phyloP scores from a whole-genome alignment of 192 early-diverging fungal species.

The Chytriomyces hyalinus region DNA sequence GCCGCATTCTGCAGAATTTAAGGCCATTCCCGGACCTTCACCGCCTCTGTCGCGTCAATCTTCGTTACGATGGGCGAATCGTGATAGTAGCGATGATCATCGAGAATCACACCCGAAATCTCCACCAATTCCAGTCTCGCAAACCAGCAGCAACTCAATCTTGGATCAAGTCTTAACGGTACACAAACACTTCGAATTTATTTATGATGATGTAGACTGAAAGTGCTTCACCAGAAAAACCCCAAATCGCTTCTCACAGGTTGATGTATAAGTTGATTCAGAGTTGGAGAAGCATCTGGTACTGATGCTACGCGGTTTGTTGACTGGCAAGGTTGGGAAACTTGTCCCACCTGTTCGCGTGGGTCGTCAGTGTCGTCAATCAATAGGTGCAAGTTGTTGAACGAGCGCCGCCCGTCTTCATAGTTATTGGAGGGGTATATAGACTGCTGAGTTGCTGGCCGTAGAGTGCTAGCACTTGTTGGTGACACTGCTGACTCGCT shows the following conservation, averaged over 20 bases:
- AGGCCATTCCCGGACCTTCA: too few relatives aligned
- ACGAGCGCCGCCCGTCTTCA: too few relatives aligned
- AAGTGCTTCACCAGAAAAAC: background rate
- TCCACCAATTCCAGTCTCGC: background rate
- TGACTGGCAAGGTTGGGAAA: background rate
- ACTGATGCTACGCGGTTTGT: background rate
- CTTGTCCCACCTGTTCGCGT: too few relatives aligned
- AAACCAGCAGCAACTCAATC: background rate
- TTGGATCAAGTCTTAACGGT: background rate
- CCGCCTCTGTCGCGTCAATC: background rate
- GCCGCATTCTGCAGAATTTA: too few relatives aligned
- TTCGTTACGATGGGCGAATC: background rate
- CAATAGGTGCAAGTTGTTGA: too few relatives aligned
- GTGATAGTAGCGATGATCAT: background rate
- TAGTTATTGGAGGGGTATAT: too few relatives aligned
- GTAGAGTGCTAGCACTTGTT: too few relatives aligned
- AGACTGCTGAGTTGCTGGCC: too few relatives aligned
- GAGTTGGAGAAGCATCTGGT: background rate
- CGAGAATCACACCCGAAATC: background rate
- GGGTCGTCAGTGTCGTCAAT: too few relatives aligned
- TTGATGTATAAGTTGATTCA: background rate
- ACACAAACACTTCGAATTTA: background rate
- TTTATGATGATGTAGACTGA: background rate
- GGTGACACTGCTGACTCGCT: too few relatives aligned
- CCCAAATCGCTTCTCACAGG: conserved; percentile 12